These are phyloP conservation scores for Hericium alpestre DNA, from an alignment of 768 basidiomycete genomes.

Conservation along the genomic window DNA sequence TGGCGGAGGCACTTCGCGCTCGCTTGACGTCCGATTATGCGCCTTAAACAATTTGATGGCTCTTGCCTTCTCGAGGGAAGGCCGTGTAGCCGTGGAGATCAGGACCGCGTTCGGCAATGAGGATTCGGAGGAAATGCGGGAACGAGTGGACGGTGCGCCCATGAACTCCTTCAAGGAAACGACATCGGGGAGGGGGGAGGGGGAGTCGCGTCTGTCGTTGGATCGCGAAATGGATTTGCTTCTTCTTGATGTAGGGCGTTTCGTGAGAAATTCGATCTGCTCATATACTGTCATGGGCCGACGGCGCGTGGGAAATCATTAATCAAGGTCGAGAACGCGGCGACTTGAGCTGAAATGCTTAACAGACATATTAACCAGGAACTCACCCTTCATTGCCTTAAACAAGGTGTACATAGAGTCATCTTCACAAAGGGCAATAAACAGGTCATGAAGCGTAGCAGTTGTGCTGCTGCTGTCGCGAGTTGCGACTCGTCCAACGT, in stretches of 20 bases:
- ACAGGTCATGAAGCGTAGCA: conserved; percentile 74
- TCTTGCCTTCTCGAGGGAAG: conserved; percentile 57
- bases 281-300: conserved; percentile 43
- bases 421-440: conserved; percentile 84
- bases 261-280: conserved; percentile 63
- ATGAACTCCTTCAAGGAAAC: conserved; percentile 10
- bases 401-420: conserved; percentile 77
- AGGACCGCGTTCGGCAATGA: conserved; percentile 21
- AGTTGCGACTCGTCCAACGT: conserved; percentile 74
- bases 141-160: conserved; percentile 15
- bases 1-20: conserved; percentile 18
- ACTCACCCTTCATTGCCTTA: conserved; percentile 75
- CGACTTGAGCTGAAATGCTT: not conserved
- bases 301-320: conserved; percentile 22
- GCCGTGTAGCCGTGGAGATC: conserved; percentile 24
- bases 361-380: not conserved
- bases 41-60: conserved; percentile 46
- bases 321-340: conserved; percentile 8
- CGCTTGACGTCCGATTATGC: conserved; percentile 29
- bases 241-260: conserved; percentile 44
- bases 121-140: conserved; percentile 29
- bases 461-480: conserved; percentile 73
- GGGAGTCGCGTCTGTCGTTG: conserved; percentile 25
- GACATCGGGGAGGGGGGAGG: conserved; percentile 10
- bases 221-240: conserved; percentile 57